phyloP scores from a whole-genome alignment of 2,329 filamentous ascomycete species.

The Penicillium sp. region DNA sequence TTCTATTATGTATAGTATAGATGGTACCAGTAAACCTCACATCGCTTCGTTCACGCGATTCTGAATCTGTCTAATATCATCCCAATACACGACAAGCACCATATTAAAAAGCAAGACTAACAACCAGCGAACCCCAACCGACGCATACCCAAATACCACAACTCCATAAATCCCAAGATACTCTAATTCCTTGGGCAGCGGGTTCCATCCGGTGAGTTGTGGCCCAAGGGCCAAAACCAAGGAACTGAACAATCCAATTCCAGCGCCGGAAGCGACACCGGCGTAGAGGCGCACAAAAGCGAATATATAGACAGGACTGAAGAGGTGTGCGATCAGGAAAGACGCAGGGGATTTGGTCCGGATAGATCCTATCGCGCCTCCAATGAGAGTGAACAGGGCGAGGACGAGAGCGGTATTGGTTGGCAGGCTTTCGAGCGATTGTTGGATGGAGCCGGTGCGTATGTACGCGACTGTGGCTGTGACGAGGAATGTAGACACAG shows the following conservation, averaged over 20 bases:
- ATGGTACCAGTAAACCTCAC: too few relatives aligned
- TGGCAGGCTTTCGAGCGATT: constrained; percentile 2
- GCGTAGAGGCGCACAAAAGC: neutral
- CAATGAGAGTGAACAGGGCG: neutral
- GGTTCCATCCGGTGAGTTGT: neutral
- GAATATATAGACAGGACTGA: neutral
- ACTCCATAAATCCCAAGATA: constrained; percentile 1
- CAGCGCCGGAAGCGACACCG: neutral
- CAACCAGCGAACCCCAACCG: neutral
- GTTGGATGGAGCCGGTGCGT: constrained; percentile 1
- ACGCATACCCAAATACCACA: neutral
- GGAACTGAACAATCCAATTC: neutral
- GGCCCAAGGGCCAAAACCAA: neutral
- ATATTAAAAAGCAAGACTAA: neutral
- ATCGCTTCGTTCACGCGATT: neutral
- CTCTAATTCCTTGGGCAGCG: constrained; percentile 1
- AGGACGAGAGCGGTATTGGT: constrained; percentile 1
- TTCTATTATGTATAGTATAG: too few relatives aligned
- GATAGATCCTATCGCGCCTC: neutral
- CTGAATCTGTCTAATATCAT: neutral
- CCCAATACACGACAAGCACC: constrained; percentile 1
- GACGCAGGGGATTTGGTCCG: neutral
- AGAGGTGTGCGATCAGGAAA: neutral
- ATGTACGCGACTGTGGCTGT: constrained; percentile 1
- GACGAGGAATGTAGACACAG: neutral